Percentiles rank a stretch among this genome's conserved stretches.
phyloP scores from a whole-genome alignment of 257 asterid species.

The Solanum bulbocastanum region DNA sequence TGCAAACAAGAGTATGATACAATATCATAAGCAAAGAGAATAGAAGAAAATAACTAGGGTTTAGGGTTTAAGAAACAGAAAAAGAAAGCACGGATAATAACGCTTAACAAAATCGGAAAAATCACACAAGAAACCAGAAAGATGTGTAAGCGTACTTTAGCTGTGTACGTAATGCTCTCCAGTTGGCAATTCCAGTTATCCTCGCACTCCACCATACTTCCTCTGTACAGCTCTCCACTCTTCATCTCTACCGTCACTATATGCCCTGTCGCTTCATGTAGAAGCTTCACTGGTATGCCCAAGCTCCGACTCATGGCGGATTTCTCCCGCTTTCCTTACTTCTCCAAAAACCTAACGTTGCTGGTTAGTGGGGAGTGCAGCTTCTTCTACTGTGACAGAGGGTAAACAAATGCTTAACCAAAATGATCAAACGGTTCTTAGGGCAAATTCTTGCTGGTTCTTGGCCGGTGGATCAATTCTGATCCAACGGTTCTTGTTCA shows the following conservation, averaged over 20 bases:
- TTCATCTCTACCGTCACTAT: conserved; percentile 82
- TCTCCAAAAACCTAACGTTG: conserved; percentile 3
- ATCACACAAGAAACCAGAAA: not conserved
- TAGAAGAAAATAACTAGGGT: not conserved
- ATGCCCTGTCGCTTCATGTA: conserved; percentile 95
- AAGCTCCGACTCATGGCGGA: conserved; percentile 72
- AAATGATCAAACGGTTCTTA: not conserved
- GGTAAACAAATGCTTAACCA: not conserved
- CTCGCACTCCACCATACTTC: conserved; percentile 75
- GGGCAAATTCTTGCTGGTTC: not conserved
- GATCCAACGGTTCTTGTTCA: not conserved
- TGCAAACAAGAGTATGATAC: not conserved
- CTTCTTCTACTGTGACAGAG: not conserved
- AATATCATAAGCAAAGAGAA: not conserved
- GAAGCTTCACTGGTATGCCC: conserved; percentile 95
- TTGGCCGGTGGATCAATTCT: not conserved
- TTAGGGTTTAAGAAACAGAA: not conserved
- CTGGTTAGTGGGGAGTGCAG: not conserved
- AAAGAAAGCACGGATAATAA: not conserved
- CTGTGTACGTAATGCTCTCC: conserved; percentile 39
- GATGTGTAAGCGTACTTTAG: conserved; percentile 17
- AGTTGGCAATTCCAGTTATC: conserved; percentile 56
- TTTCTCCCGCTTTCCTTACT: not conserved
- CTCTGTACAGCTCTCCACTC: conserved; percentile 91
- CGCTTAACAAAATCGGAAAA: not conserved